Evolutionary conservation across 106 monocot genomes (phyloP).

Genomic region (Apostasia ramifera): DNA sequence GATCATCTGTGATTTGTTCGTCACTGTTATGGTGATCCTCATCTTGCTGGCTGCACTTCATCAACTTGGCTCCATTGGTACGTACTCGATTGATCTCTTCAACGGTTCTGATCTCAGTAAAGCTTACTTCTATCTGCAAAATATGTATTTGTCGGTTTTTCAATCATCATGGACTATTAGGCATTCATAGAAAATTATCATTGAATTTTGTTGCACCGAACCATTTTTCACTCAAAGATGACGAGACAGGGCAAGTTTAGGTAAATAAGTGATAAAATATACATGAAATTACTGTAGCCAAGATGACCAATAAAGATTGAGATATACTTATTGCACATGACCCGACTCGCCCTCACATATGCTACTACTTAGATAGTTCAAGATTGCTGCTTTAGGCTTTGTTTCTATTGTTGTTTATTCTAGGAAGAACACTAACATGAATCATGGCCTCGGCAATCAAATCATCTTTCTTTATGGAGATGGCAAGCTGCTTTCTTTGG

Average conservation of each 20-base stretch:
- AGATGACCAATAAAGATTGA: too few species aligned
- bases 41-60: not conserved
- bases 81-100: slow-evolving; percentile 8
- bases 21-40: not conserved
- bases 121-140: slow-evolving; percentile 29
- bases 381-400: not conserved
- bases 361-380: not conserved
- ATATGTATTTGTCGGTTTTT: not conserved
- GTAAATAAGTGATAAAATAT: too few species aligned
- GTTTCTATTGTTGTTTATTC: not conserved
- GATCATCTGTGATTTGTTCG: slow-evolving; percentile 1
- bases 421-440: slow-evolving; percentile 19
- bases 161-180: not conserved
- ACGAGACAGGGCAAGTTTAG: too few species aligned
- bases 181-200: not conserved
- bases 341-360: too few species aligned
- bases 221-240: not conserved
- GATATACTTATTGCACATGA: too few species aligned
- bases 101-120: slow-evolving; percentile 5
- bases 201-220: not conserved
- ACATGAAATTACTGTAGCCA: too few species aligned
- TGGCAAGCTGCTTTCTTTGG: slow-evolving; percentile 24
- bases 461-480: slow-evolving; percentile 16
- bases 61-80: not conserved
- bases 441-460: slow-evolving; percentile 22